phyloP scores from a whole-genome alignment of 257 asterid species.

The Apocynum venetum region DNA sequence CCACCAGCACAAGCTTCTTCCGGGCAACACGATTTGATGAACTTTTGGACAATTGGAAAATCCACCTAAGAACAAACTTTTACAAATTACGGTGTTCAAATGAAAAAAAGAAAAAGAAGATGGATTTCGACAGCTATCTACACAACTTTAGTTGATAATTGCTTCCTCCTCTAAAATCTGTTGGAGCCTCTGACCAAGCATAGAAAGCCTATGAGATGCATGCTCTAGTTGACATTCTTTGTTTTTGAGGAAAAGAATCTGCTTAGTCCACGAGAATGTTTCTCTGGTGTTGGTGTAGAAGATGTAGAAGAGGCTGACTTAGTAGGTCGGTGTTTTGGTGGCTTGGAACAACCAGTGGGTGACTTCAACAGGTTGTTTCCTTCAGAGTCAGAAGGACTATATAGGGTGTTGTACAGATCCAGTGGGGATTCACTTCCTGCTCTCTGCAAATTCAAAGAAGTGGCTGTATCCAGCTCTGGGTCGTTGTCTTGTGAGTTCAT shows the following conservation, averaged over 20 bases:
- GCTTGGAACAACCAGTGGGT: constrained; percentile 40
- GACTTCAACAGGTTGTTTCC: constrained; percentile 49
- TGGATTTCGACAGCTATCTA: constrained; percentile 34
- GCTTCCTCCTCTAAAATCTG: constrained; percentile 26
- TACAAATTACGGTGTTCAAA: neutral
- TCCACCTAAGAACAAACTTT: constrained; percentile 2
- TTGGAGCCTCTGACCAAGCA: constrained; percentile 1
- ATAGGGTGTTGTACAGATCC: constrained; percentile 33
- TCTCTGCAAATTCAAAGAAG: constrained; percentile 34
- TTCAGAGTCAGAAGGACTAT: constrained; percentile 56
- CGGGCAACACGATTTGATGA: neutral
- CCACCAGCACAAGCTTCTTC: constrained; percentile 13
- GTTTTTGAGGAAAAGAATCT: constrained; percentile 77
- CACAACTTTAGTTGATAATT: constrained; percentile 20
- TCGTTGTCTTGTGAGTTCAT: constrained; percentile 45
- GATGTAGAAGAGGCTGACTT: constrained; percentile 63
- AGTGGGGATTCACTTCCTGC: constrained; percentile 58
- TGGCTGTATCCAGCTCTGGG: constrained; percentile 40
- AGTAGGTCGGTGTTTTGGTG: constrained; percentile 52
- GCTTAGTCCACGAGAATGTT: constrained; percentile 69
- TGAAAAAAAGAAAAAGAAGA: neutral
- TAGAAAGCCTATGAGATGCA: constrained; percentile 14
- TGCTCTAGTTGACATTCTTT: constrained; percentile 38
- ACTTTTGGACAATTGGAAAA: constrained; percentile 2
- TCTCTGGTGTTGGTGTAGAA: constrained; percentile 68